Conservation (phyloP, 2,329 filamentous ascomycete genomes). For the Aureobasidium sp. region DNA sequence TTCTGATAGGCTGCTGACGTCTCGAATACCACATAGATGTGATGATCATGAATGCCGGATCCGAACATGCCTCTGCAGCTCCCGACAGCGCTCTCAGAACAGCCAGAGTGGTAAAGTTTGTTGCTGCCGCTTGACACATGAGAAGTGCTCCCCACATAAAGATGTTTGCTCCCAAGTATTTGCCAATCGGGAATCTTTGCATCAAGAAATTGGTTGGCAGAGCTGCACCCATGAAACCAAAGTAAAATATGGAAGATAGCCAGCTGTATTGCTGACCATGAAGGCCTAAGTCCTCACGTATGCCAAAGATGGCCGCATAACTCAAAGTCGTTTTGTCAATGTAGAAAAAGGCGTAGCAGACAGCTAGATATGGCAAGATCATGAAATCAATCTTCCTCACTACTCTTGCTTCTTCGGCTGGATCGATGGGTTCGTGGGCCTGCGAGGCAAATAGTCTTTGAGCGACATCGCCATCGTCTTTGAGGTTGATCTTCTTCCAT, state of each 20-base stretch:
- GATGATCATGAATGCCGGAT: conserved; percentile 56
- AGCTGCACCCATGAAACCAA: no score
- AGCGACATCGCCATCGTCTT: conserved; percentile 39
- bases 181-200: conserved; percentile 44
- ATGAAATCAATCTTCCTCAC: conserved; percentile 53
- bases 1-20: conserved; percentile 53
- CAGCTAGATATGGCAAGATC: conserved; percentile 46
- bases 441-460: conserved; percentile 43
- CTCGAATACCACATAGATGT: conserved; percentile 58
- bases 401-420: conserved; percentile 40
- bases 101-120: conserved; percentile 47
- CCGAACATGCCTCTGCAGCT: conserved; percentile 48
- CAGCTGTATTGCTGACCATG: conserved; percentile 54
- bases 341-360: conserved; percentile 33
- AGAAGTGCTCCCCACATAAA: conserved; percentile 45
- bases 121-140: conserved; percentile 22
- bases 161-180: conserved; percentile 46
- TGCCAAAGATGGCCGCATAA: conserved; percentile 60
- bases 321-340: conserved; percentile 49
- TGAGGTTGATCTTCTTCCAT: conserved; percentile 25
- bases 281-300: conserved; percentile 52
- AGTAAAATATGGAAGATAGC: conserved; percentile 49
- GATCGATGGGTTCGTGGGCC: conserved; percentile 41
- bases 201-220: conserved; percentile 48
- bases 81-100: conserved; percentile 49